Conservation (phyloP, 2,329 filamentous ascomycete species). For the Colletotrichum echinochloae region DNA sequence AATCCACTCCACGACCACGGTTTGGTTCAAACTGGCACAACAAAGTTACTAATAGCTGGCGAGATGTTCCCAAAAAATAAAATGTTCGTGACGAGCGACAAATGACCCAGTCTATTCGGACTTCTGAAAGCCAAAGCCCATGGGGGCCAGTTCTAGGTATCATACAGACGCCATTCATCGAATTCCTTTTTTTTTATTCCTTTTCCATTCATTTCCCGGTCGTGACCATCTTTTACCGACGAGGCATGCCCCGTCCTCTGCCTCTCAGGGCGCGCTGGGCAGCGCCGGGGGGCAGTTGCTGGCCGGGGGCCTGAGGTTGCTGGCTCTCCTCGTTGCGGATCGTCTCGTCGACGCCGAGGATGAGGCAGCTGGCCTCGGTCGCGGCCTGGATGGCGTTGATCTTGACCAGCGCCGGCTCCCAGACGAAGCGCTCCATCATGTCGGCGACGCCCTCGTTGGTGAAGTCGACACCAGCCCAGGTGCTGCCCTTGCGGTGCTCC, state of each 20-base stretch:
- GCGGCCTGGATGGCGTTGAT: slow-evolving; percentile 97
- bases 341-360: slow-evolving; percentile 96
- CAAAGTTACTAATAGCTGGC: not conserved
- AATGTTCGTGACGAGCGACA: slow-evolving; percentile 26
- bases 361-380: slow-evolving; percentile 94
- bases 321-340: slow-evolving; percentile 97
- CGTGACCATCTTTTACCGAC: slow-evolving; percentile 65
- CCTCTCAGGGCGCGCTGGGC: slow-evolving; percentile 90
- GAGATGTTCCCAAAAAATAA: not conserved
- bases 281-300: slow-evolving; percentile 81
- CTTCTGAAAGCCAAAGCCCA: slow-evolving; percentile 38
- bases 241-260: slow-evolving; percentile 89
- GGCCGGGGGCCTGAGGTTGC: slow-evolving; percentile 82
- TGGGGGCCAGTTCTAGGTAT: slow-evolving; percentile 41
- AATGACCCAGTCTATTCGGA: slow-evolving; percentile 41
- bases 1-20: no score
- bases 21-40: not conserved
- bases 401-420: slow-evolving; percentile 97
- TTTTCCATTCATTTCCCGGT: slow-evolving; percentile 42
- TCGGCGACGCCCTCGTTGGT: slow-evolving; percentile 90
- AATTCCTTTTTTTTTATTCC: slow-evolving; percentile 37
- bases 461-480: slow-evolving; percentile 98
- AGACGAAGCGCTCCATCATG: slow-evolving; percentile 96
- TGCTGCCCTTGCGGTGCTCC: slow-evolving; percentile 92
- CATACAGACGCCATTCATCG: slow-evolving; percentile 43